Evolutionary conservation across 2,329 filamentous ascomycete genomes (phyloP), one percentile per base, ranked within the genome.

Genomic region (Apiospora arundinis): DNA sequence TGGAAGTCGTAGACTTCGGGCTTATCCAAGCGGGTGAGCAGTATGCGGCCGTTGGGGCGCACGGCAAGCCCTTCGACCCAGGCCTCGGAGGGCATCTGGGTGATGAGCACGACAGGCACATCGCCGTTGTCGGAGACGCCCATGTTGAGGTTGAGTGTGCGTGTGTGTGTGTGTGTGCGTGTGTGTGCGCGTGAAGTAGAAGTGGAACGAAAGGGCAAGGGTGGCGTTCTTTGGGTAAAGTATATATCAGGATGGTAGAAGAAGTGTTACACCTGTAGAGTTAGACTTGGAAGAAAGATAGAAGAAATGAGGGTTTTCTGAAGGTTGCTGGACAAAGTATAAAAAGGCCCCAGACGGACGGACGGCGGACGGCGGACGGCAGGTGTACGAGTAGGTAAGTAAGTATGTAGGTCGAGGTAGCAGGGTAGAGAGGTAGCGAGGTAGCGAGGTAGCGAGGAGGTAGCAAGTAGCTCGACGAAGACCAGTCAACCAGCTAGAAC

Each of bases 41-140:
- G 70, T 23, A 79, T 74, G 18, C 75, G 76, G 71, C 78, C 78
- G 70, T 79, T 77, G n/a, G 78, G 78, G 1, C 78, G 78, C 25
- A 77, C 44, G 28, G 74, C 74, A 70, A 79, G 75, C 9, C 77
- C 76, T 67, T 80, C 78, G 69, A 80, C 79, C 78, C 78, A 80
- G 14, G 76, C 76, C 52, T 79, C 76, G 37, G 78, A 78, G 18
- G 78, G 78, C 25, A 77, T 69, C 69, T 80, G 78, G 4, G 78
- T 80, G 67, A 80, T 74, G 67, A 80, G 74, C 44, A 78, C 75
- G 11, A 79, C 65, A 12, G 65, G 65, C 42, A 46, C n/a, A 40
- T 40, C 28, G 65, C 73, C 40, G 42, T 32, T 28, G 14, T 67
- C 65, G n/a, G 45, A 18, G 65, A 28, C 40, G 4, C 40, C 12